Evolutionary conservation across 2,329 filamentous ascomycete species (phyloP).

Genomic region (Penicillium sp.): DNA sequence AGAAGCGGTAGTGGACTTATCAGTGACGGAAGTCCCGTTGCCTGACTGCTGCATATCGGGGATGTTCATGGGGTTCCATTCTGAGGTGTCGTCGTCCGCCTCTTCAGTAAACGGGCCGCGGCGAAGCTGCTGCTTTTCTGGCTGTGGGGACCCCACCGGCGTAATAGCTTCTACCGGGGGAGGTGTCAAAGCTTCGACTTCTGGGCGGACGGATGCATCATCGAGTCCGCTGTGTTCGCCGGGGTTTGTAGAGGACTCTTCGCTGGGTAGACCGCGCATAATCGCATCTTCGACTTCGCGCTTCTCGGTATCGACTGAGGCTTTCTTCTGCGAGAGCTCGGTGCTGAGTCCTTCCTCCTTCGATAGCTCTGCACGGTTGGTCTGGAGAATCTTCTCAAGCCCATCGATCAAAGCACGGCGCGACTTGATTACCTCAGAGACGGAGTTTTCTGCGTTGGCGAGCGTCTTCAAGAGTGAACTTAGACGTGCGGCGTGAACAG

Average conservation of each 20-base stretch:
- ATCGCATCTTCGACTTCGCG: conserved; percentile 87
- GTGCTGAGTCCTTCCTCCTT: conserved; percentile 66
- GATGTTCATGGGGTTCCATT: conserved; percentile 16
- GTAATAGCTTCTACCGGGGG: conserved; percentile 60
- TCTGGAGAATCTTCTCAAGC: conserved; percentile 76
- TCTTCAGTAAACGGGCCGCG: conserved; percentile 20
- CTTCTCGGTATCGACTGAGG: conserved; percentile 75
- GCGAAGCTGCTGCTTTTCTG: conserved; percentile 35
- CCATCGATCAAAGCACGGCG: conserved; percentile 73
- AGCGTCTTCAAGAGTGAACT: conserved; percentile 86
- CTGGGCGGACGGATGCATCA: conserved; percentile 57
- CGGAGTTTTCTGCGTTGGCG: conserved; percentile 81
- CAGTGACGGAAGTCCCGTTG: conserved; percentile 12
- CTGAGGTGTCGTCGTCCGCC: conserved; percentile 2
- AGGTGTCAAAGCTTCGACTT: conserved; percentile 85
- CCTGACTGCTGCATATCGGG: conserved; percentile 21
- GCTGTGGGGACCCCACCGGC: conserved; percentile 50
- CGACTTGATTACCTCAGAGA: conserved; percentile 85
- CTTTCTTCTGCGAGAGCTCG: conserved; percentile 64
- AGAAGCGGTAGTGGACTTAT: not conserved
- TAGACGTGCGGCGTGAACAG: conserved; percentile 86
- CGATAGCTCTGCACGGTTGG: conserved; percentile 66
- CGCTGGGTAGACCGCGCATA: conserved; percentile 72
- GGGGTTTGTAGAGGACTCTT: conserved; percentile 51
- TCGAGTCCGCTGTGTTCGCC: conserved; percentile 30